Percentiles rank a stretch among this genome's conserved stretches.
These are phyloP conservation scores for Euphrasia confusa DNA, from an alignment of 257 asterid genomes.

Conservation along the genomic window DNA sequence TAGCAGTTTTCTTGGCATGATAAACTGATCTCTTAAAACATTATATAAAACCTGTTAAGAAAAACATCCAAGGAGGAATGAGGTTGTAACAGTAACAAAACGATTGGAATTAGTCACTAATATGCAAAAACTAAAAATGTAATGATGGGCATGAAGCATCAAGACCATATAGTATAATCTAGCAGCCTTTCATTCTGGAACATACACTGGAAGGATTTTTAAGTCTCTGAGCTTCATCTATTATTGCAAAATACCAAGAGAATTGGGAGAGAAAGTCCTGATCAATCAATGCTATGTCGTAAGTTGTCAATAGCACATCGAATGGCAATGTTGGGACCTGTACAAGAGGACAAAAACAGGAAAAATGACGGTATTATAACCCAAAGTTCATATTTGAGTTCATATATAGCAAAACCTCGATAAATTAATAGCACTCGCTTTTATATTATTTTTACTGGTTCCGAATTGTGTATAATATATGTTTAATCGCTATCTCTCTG, in stretches of 20 bases:
- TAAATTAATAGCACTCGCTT: too few relatives aligned
- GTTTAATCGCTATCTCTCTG: too few relatives aligned
- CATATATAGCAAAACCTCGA: not conserved
- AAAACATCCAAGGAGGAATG: conserved; percentile 4
- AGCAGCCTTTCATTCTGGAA: conserved; percentile 13
- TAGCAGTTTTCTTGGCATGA: conserved; percentile 84
- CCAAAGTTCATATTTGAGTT: conserved; percentile 5
- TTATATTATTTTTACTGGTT: too few relatives aligned
- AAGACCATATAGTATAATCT: conserved; percentile 10
- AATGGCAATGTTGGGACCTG: conserved; percentile 67
- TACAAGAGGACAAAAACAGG: conserved; percentile 21
- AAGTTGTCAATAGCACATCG: conserved; percentile 85
- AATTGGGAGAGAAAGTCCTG: conserved; percentile 87
- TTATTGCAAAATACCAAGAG: conserved; percentile 77
- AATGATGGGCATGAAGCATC: conserved; percentile 2
- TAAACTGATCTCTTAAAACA: conserved; percentile 55
- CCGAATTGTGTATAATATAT: too few relatives aligned
- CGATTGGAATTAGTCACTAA: not conserved
- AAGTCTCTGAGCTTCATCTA: conserved; percentile 96
- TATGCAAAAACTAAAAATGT: not conserved
- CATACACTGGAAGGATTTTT: conserved; percentile 87
- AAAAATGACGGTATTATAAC: conserved; percentile 12
- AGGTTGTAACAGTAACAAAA: not conserved
- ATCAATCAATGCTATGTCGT: conserved; percentile 79
- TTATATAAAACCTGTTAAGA: conserved; percentile 65